Evolutionary conservation across 345 rosid genomes (phyloP), one percentile per base, ranked within the genome.

Genomic region (Xanthoceras sorbifolium): DNA sequence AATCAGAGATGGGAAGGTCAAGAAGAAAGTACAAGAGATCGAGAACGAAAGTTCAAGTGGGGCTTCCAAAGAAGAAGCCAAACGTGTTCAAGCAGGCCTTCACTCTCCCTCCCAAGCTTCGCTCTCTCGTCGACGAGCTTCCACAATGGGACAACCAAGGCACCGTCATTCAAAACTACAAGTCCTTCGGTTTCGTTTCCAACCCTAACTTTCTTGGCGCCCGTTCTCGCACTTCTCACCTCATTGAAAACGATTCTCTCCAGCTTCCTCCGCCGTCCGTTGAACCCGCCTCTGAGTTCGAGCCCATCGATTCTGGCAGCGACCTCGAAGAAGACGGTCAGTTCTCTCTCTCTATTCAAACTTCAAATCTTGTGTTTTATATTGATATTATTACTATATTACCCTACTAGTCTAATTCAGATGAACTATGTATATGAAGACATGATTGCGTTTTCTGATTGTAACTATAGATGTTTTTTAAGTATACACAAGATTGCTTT

Each of bases 241-340:
- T 84, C 83, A 77, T 95, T n/a, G 88, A 95, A 73, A 84, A 76
- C 54, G 94, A 84, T 25, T 79, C 92, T 6, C 98, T 95, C 68
- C 92, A 93, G 78, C 84, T 84, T 74, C 97, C 94, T 64, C 88
- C 69, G 1, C 76, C 87, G 62, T 79, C 86, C 52, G 90, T 84
- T 32, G 81, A 68, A 9, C 73, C 76, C 1, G 86, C 71, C 8
- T 81, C 83, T 15, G 97, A 92, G 79, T 82, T 88, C 60, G 91
- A 87, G 3, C 78, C 81, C 29, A 75, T 87, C 1, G 95, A 89
- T 85, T 84, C 93, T 23, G 97, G 94, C 18, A 93, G 98, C 86
- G 98, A 96, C 55, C 93, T 92, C 22, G 99, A 96, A 76, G 99
- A 96, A 82, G 99, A 96, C 77, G 97, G 97, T 91, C 20, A 50